Evolutionary conservation across 495 filamentous ascomycete species (phyloP), one percentile per base, ranked within the genome.

Genomic region (Hypoxylon intermedium): DNA sequence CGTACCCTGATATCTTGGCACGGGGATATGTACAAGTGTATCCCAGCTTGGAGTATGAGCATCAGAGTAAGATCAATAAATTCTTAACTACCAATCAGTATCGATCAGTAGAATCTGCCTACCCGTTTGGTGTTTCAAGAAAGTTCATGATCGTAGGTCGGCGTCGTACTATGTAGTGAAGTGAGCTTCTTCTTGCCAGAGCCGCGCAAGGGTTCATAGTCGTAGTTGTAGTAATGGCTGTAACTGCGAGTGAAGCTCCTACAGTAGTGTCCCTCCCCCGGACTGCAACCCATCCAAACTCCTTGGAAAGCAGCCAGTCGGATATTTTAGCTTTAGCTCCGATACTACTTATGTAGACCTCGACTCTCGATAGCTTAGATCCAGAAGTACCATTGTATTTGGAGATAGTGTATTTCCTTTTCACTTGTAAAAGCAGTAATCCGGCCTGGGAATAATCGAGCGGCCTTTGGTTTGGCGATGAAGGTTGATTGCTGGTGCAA

Each of bases 1-100:
- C 26, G 53, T 40, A 67, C 53, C 63, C 63, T 57, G 53, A 18
- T 12, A 50, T 62, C 63, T 67, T 67, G 63, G 63, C 63, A 62
- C 63, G 62, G 62, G 40, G 53, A 56, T 40, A 52, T 36, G 23
- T 57, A 34, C 31, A n/a, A 56, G 13, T 38, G 40, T 48, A n/a
- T 63, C 47, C 60, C 46, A 58, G 46, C 60, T 53, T 34, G 61
- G 42, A 12, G 45, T 47, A 46, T 28, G 50, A 43, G 45, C 44
- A 46, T 50, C 31, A 43, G 26, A 34, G 48, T n/a, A n/a, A n/a
- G 28, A 7, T 44, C 24, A 37, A 24, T 19, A 33, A 54, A 40
- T 44, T 57, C 37, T 53, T 44, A 61, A 63, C 53, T 63, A 58
- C 58, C 63, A 58, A 62, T 28, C 31, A 28, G 57, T n/a, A n/a